Conservation (phyloP, 768 basidiomycete species). For the Lactarius deliciosus region DNA sequence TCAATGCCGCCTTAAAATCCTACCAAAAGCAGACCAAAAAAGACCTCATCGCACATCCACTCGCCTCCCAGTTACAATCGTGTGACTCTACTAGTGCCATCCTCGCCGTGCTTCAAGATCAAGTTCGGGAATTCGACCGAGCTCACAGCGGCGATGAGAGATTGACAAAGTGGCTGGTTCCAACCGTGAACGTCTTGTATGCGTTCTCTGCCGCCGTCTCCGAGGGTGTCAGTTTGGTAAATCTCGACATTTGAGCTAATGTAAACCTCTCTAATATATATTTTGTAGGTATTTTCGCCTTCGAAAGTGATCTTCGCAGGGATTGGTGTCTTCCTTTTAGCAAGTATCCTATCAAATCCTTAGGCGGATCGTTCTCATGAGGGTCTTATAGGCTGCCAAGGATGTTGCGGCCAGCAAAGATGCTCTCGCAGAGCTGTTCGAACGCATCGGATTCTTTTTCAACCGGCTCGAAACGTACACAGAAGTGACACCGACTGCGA, state of each 20-base stretch:
- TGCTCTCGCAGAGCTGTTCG: background rate
- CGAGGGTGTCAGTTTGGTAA: background rate
- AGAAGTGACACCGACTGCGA: background rate
- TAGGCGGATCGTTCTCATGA: background rate
- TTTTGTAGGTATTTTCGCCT: background rate
- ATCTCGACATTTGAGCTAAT: background rate
- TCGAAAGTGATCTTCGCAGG: background rate
- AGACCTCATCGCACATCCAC: background rate
- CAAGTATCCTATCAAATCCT: background rate
- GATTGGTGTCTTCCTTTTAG: constrained; percentile 6
- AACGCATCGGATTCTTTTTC: background rate
- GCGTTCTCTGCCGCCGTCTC: background rate
- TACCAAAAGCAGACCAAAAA: constrained; percentile 3
- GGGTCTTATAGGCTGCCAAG: background rate
- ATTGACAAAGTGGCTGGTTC: background rate
- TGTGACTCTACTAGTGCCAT: background rate
- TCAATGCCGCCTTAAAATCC: background rate
- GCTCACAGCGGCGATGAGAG: background rate
- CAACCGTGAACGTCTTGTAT: background rate
- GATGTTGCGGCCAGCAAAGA: background rate
- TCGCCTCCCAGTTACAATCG: background rate
- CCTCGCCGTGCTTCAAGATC: background rate
- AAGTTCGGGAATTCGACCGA: background rate
- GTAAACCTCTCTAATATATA: background rate
- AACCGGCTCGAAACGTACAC: background rate